phyloP scores from a whole-genome alignment of 2,329 filamentous ascomycete genomes.

The Sporothrix protearum region DNA sequence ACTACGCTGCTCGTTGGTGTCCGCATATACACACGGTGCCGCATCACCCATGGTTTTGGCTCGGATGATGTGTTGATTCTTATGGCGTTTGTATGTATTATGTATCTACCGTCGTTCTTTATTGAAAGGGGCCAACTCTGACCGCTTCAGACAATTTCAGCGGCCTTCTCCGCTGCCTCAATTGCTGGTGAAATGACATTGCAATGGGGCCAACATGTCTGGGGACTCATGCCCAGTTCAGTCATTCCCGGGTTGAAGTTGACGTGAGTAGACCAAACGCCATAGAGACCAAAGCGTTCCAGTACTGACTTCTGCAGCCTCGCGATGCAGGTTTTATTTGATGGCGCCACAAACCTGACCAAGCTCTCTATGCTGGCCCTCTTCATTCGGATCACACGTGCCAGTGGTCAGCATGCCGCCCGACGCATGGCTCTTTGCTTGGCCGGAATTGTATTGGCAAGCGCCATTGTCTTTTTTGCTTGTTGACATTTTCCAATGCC shows the following conservation, averaged over 20 bases:
- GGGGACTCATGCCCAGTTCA: neutral
- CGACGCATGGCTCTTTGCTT: neutral
- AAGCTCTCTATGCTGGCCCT: conserved; percentile 1
- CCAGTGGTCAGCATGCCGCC: neutral
- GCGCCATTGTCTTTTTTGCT: neutral
- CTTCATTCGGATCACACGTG: neutral
- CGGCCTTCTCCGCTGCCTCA: neutral
- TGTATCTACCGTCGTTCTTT: neutral
- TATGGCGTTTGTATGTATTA: conserved; percentile 36
- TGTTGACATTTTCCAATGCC: neutral
- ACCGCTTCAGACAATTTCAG: neutral
- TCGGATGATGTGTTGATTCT: conserved; percentile 39
- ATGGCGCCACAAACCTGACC: neutral
- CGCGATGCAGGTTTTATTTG: neutral
- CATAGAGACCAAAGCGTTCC: too few relatives aligned
- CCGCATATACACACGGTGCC: conserved; percentile 38
- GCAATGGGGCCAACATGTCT: conserved; percentile 6
- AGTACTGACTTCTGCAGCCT: neutral
- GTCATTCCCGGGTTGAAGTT: neutral
- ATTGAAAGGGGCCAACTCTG: neutral
- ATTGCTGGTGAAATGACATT: neutral
- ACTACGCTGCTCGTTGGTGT: conserved; percentile 36
- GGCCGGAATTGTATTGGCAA: neutral
- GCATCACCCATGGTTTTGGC: conserved; percentile 37
- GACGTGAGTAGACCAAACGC: neutral